These are phyloP conservation scores for Fusarium proliferatum DNA, from an alignment of 2,329 filamentous ascomycete genomes.

Conservation along the genomic window DNA sequence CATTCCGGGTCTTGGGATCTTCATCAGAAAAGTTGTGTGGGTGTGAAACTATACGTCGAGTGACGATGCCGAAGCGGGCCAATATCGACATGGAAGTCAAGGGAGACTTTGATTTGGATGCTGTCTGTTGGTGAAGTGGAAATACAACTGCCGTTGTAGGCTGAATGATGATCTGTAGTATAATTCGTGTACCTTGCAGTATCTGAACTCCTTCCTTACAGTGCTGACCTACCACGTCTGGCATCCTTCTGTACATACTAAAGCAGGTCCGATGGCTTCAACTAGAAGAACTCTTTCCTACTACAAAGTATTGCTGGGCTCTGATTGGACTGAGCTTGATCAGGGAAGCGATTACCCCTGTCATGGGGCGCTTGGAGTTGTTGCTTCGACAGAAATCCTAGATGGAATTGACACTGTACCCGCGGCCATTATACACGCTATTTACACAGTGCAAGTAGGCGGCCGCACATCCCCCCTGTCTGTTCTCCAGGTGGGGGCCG, in stretches of 20 bases:
- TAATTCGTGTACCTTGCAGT: slow-evolving; percentile 36
- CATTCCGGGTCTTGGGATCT: slow-evolving; percentile 27
- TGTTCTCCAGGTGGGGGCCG: slow-evolving; percentile 32
- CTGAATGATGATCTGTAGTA: slow-evolving; percentile 12
- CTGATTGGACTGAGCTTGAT: slow-evolving; percentile 22
- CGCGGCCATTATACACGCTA: neutral
- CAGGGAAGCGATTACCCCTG: slow-evolving; percentile 29
- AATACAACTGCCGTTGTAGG: slow-evolving; percentile 29
- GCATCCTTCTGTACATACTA: slow-evolving; percentile 34
- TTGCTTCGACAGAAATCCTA: neutral
- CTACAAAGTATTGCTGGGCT: slow-evolving; percentile 26
- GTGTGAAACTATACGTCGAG: slow-evolving; percentile 26
- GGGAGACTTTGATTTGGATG: slow-evolving; percentile 3
- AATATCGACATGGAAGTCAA: slow-evolving; percentile 20
- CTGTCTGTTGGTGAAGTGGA: slow-evolving; percentile 28
- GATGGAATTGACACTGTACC: slow-evolving; percentile 22
- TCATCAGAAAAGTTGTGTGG: slow-evolving; percentile 17
- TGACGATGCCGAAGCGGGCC: slow-evolving; percentile 20
- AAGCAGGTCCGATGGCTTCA: slow-evolving; percentile 35
- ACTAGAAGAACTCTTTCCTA: slow-evolving; percentile 32
- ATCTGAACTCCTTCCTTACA: slow-evolving; percentile 17
- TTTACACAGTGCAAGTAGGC: slow-evolving; percentile 33
- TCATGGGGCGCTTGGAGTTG: slow-evolving; percentile 35
- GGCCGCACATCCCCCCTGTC: slow-evolving; percentile 2
- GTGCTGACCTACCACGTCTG: slow-evolving; percentile 26